Conservation (phyloP, 768 basidiomycete species). For the Phlebiopsis gigantea region DNA sequence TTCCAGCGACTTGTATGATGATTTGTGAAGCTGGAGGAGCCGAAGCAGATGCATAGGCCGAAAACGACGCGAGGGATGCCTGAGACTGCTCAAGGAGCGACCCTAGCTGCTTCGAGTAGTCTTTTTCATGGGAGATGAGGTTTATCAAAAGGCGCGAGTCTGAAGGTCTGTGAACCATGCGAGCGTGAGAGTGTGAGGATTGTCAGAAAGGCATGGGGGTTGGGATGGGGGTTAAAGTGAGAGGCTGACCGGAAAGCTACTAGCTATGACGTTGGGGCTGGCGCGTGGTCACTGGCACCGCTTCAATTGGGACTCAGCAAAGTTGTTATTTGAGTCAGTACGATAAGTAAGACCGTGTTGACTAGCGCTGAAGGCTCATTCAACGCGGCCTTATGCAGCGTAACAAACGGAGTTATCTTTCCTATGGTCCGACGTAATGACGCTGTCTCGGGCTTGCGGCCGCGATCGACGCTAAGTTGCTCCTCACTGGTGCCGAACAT, state of each 20-base stretch:
- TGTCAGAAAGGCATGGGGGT: slow-evolving; percentile 2
- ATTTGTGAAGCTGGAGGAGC: slow-evolving; percentile 48
- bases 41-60: slow-evolving; percentile 69
- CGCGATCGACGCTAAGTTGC: neutral
- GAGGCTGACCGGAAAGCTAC: neutral
- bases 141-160: slow-evolving; percentile 70
- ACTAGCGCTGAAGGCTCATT: neutral
- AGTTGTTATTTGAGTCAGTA: neutral
- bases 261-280: neutral
- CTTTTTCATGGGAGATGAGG: slow-evolving; percentile 66
- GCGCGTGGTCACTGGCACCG: too few relatives aligned
- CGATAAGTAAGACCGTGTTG: neutral
- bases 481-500: neutral
- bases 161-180: slow-evolving; percentile 67
- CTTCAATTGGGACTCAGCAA: neutral
- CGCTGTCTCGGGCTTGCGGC: too few relatives aligned
- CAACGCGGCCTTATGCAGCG: neutral
- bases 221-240: neutral
- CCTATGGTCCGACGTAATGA: too few relatives aligned
- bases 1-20: slow-evolving; percentile 48
- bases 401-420: too few relatives aligned
- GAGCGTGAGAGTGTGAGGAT: neutral
- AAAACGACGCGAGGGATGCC: slow-evolving; percentile 56
- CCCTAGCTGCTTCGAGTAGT: slow-evolving; percentile 58
- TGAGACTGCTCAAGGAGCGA: slow-evolving; percentile 54